These are phyloP conservation scores for Phoenix dactylifera DNA, from an alignment of 176 grass and related monocot species.

Conservation along the genomic window DNA sequence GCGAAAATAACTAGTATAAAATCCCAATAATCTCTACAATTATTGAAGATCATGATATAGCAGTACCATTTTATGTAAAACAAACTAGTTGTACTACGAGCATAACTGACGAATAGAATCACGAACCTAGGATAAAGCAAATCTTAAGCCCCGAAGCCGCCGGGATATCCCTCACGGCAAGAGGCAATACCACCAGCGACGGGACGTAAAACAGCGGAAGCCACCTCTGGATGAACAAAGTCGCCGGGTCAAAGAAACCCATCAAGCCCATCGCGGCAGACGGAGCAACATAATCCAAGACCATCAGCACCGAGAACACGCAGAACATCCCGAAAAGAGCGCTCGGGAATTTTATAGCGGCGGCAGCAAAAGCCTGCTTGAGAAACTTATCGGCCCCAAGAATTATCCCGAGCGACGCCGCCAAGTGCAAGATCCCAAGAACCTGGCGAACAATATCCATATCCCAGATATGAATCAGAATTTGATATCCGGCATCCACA, in stretches of 20 bases:
- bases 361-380: conserved; percentile 54
- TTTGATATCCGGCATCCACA: background rate
- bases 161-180: conserved; percentile 59
- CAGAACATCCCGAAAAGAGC: conserved; percentile 89
- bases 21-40: too few relatives aligned
- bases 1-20: too few relatives aligned
- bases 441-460: conserved; percentile 18
- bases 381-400: conserved; percentile 59
- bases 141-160: conserved; percentile 81
- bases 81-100: too few relatives aligned
- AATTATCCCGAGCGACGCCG: conserved; percentile 49
- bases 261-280: conserved; percentile 46
- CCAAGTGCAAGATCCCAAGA: conserved; percentile 39
- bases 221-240: conserved; percentile 83
- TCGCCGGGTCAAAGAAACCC: conserved; percentile 78
- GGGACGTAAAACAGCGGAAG: conserved; percentile 49
- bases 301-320: conserved; percentile 54
- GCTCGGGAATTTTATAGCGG: conserved; percentile 85
- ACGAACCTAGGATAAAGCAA: conserved; percentile 52
- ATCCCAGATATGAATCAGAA: background rate
- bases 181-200: conserved; percentile 36
- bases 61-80: too few relatives aligned
- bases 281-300: conserved; percentile 47
- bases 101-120: too few relatives aligned
- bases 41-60: too few relatives aligned